Evolutionary conservation across 148 eudicot genomes (phyloP).

Genomic region (Nepenthes mirabilis): DNA sequence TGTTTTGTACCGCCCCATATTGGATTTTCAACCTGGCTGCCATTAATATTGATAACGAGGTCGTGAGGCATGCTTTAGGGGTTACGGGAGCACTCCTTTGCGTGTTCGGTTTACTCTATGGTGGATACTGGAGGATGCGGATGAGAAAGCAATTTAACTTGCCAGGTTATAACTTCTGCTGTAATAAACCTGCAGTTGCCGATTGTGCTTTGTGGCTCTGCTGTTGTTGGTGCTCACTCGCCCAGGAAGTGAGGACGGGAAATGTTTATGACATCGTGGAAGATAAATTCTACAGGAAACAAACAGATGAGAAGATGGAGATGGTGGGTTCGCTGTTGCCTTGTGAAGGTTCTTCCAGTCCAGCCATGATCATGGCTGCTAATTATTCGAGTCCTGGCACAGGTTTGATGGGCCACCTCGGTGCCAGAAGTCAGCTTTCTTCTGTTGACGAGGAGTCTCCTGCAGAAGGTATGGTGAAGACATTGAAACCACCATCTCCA

Average conservation of each 20-base stretch:
- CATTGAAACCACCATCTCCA: not conserved
- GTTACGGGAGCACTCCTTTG: slow-evolving; percentile 64
- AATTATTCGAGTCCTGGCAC: not conserved
- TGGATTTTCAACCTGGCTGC: slow-evolving; percentile 88
- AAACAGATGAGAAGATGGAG: not conserved
- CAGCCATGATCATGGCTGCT: slow-evolving; percentile 4
- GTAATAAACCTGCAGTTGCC: slow-evolving; percentile 47
- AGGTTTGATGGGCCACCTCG: not conserved
- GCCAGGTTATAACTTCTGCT: slow-evolving; percentile 39
- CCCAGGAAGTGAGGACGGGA: slow-evolving; percentile 92
- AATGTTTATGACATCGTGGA: slow-evolving; percentile 63
- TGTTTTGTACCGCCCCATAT: slow-evolving; percentile 83
- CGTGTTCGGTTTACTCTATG: slow-evolving; percentile 77
- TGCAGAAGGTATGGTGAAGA: not conserved
- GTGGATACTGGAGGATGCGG: slow-evolving; percentile 94
- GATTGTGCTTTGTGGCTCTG: slow-evolving; percentile 78
- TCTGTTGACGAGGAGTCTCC: not conserved
- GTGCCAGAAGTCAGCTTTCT: not conserved
- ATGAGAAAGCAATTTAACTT: slow-evolving; percentile 81
- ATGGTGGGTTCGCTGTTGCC: not conserved
- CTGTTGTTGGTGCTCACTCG: slow-evolving; percentile 95
- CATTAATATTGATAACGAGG: slow-evolving; percentile 63
- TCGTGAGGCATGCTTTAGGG: slow-evolving; percentile 47
- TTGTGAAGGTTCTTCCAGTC: not conserved
- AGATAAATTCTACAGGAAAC: slow-evolving; percentile 38